phyloP scores from a whole-genome alignment of 2,329 filamentous ascomycete species.

The Colletotrichum scovillei region DNA sequence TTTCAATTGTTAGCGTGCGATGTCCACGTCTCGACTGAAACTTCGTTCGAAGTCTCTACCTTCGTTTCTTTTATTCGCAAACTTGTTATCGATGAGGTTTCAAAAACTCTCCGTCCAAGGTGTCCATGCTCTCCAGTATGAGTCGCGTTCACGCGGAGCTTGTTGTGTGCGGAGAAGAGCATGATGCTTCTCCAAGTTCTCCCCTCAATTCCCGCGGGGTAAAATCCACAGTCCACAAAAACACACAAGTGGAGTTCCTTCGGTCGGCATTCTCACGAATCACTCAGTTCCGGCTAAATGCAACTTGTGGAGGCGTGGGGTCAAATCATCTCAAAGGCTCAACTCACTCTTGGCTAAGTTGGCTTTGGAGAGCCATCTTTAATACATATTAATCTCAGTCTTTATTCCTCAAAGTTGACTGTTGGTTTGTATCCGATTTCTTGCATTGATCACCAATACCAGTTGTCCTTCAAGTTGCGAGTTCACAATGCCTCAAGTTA shows the following conservation, averaged over 20 bases:
- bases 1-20: neutral
- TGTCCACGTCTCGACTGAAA: neutral
- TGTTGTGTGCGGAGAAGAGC: neutral
- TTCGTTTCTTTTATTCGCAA: neutral
- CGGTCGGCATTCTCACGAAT: constrained; percentile 26
- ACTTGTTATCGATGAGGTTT: neutral
- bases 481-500: constrained; percentile 57
- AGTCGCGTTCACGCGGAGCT: neutral
- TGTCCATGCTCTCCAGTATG: neutral
- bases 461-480: neutral
- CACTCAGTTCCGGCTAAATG: constrained; percentile 31
- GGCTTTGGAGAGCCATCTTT: neutral
- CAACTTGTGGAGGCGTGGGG: constrained; percentile 31
- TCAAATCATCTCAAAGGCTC: neutral
- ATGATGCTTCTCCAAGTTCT: constrained; percentile 2
- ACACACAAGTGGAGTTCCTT: constrained; percentile 15
- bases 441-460: neutral
- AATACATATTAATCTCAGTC: neutral
- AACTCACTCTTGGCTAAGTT: neutral
- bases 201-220: constrained; percentile 27
- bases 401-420: rapidly evolving
- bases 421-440: neutral
- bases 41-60: neutral
- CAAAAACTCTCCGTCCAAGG: neutral
- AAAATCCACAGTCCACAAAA: neutral